A percentile compares a stretch with the other conserved stretches of the same genome.
phyloP scores from a whole-genome alignment of 768 basidiomycete species.

The Rhizopogon vesiculosus region DNA sequence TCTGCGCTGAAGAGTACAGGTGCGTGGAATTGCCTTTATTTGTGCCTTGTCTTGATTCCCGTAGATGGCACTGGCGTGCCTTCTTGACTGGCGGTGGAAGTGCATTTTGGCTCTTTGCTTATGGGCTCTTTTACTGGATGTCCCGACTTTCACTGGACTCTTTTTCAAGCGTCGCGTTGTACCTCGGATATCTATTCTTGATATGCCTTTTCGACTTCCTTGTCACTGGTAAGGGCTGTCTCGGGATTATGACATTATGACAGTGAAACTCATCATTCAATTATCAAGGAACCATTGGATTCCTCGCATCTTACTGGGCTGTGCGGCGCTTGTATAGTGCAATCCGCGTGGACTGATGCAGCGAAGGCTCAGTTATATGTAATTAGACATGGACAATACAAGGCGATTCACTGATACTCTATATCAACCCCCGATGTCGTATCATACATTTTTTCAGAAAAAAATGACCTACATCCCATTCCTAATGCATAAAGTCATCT shows the following conservation, averaged over 20 bases:
- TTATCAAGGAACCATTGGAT: slow-evolving; percentile 81
- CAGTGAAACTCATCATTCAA: slow-evolving; percentile 2
- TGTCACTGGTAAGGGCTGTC: slow-evolving; percentile 60
- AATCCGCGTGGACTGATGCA: slow-evolving; percentile 64
- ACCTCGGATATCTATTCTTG: slow-evolving; percentile 86
- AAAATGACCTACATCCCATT: too few relatives aligned
- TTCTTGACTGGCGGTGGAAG: slow-evolving; percentile 92
- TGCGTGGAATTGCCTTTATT: slow-evolving; percentile 25
- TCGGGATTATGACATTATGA: not conserved
- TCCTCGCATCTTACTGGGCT: slow-evolving; percentile 90
- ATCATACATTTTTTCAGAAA: too few relatives aligned
- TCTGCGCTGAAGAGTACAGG: slow-evolving; percentile 95
- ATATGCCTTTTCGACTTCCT: slow-evolving; percentile 84
- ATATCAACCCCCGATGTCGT: too few relatives aligned
- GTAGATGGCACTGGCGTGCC: slow-evolving; percentile 94
- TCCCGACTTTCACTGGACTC: slow-evolving; percentile 84
- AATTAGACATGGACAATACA: slow-evolving; percentile 4
- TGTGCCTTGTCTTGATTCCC: not conserved
- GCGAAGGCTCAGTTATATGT: slow-evolving; percentile 4
- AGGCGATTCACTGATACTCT: not conserved
- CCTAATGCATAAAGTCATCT: too few relatives aligned
- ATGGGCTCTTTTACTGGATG: slow-evolving; percentile 86
- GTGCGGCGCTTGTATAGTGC: slow-evolving; percentile 77
- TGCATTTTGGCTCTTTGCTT: slow-evolving; percentile 78
- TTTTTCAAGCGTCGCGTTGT: slow-evolving; percentile 74